phyloP scores from a whole-genome alignment of 331 rosid species.

The Saraca asoca region DNA sequence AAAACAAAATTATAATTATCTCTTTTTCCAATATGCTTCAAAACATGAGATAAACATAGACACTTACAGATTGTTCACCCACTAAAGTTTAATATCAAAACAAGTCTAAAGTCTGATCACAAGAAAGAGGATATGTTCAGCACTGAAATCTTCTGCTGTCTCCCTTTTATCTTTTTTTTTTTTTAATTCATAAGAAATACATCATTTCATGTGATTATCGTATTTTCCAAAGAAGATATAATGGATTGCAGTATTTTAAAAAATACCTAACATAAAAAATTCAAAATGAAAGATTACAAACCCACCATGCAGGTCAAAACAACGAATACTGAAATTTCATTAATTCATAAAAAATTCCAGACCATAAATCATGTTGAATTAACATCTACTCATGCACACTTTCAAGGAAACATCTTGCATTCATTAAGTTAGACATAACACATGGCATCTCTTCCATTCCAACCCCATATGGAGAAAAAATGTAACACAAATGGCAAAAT shows the following conservation, averaged over 20 bases:
- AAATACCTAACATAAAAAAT: not conserved
- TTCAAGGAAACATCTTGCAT: not conserved
- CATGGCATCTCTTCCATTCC: slow-evolving; percentile 11
- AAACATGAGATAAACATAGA: not conserved
- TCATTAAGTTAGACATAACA: not conserved
- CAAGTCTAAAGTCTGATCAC: not conserved
- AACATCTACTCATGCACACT: not conserved
- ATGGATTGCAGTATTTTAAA: not conserved
- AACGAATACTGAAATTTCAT: slow-evolving; percentile 11
- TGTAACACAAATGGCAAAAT: not conserved
- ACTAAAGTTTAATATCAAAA: not conserved
- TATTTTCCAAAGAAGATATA: not conserved
- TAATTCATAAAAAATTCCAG: not conserved
- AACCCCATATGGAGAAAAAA: not conserved
- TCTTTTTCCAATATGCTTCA: slow-evolving; percentile 22
- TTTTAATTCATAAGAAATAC: not conserved
- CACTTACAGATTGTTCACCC: not conserved
- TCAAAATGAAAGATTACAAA: not conserved
- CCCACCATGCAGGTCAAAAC: slow-evolving; percentile 20
- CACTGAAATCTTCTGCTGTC: not conserved
- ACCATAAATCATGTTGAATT: not conserved
- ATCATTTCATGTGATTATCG: slow-evolving; percentile 6
- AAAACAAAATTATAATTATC: slow-evolving; percentile 15
- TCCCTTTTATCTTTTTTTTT: not conserved
- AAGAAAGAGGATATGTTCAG: not conserved